These are phyloP conservation scores for Aspergillus avenaceus DNA, from an alignment of 495 filamentous ascomycete species.

Conservation along the genomic window DNA sequence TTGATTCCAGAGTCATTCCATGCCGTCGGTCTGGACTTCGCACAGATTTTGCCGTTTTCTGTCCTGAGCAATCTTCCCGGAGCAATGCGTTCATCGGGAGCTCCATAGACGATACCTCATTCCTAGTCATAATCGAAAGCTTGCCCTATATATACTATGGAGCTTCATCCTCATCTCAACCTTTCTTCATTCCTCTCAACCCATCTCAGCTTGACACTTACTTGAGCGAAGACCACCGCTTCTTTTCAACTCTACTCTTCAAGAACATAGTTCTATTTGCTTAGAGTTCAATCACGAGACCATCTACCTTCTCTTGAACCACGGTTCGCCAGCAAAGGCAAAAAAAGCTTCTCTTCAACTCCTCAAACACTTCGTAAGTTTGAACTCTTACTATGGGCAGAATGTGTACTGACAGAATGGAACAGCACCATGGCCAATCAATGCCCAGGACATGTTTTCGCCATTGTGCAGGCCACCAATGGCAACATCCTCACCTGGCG, in stretches of 20 bases:
- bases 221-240: too few relatives aligned
- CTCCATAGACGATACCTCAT: constrained; percentile 5
- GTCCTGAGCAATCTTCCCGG: constrained; percentile 6
- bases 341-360: neutral
- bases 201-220: constrained; percentile 14
- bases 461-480: constrained; percentile 44
- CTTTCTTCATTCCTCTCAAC: constrained; percentile 14
- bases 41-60: constrained; percentile 10
- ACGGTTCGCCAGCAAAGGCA: neutral
- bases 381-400: neutral
- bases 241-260: too few relatives aligned
- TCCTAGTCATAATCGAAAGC: constrained; percentile 11
- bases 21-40: constrained; percentile 16
- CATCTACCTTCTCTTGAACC: neutral
- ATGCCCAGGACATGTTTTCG: constrained; percentile 42
- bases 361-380: neutral
- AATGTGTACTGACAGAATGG: neutral
- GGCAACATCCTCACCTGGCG: constrained; percentile 48
- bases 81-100: constrained; percentile 10
- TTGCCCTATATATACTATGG: constrained; percentile 23
- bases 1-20: constrained; percentile 11
- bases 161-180: constrained; percentile 13
- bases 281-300: too few relatives aligned
- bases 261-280: too few relatives aligned
- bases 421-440: constrained; percentile 39